These are phyloP conservation scores for Avena atlantica DNA, from an alignment of 176 grass and related monocot genomes.

Conservation along the genomic window DNA sequence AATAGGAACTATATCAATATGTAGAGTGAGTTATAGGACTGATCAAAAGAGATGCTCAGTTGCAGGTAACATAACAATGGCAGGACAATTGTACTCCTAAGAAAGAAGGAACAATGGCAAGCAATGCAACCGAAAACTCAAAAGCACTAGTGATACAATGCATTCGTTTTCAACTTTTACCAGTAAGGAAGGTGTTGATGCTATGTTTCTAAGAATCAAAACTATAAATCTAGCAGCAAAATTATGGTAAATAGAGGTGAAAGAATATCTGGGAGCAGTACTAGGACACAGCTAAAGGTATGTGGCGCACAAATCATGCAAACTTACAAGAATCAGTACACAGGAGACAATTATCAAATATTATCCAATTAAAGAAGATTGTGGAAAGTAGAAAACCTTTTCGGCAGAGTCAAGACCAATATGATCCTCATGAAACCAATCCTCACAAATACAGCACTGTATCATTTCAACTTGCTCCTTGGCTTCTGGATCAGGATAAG, in stretches of 20 bases:
- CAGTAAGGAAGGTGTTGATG: not conserved
- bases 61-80: conserved; percentile 10
- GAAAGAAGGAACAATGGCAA: not conserved
- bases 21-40: not conserved
- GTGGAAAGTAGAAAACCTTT: conserved; percentile 59
- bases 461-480: conserved; percentile 97
- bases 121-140: not conserved
- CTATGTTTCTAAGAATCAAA: conserved; percentile 14
- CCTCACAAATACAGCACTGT: conserved; percentile 96
- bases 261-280: not conserved
- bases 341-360: not conserved
- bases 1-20: conserved; percentile 26
- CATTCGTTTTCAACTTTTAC: conserved; percentile 19
- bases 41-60: not conserved
- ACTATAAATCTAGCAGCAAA: not conserved
- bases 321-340: conserved; percentile 29
- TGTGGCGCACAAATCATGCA: not conserved
- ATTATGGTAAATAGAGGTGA: not conserved
- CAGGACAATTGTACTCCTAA: not conserved
- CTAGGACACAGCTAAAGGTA: conserved; percentile 2
- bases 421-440: conserved; percentile 97
- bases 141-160: conserved; percentile 14
- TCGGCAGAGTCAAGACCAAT: conserved; percentile 76
- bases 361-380: conserved; percentile 28
- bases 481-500: conserved; percentile 96